Conservation (phyloP, 345 rosid genomes). For the Turritis glabra region DNA sequence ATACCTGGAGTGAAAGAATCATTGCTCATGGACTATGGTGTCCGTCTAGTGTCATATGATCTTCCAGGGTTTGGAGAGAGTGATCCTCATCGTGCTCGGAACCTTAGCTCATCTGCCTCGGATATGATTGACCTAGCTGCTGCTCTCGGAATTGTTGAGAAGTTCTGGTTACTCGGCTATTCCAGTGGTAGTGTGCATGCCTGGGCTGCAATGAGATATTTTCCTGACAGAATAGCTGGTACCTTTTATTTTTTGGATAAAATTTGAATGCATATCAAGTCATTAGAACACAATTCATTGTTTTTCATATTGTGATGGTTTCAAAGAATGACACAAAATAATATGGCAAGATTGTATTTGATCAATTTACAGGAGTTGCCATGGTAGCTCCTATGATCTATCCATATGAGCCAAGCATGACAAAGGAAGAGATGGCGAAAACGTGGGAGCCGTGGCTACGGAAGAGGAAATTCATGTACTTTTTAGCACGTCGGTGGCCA, state of each 20-base stretch:
- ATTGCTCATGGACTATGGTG: constrained; percentile 74
- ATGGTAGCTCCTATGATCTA: constrained; percentile 71
- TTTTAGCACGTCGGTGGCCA: constrained; percentile 71
- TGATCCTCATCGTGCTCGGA: constrained; percentile 76
- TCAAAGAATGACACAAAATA: not conserved
- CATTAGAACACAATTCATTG: not conserved
- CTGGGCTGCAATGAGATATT: constrained; percentile 91
- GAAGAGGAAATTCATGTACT: constrained; percentile 64
- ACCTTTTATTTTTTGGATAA: not conserved
- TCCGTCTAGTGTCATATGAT: constrained; percentile 80
- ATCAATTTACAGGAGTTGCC: constrained; percentile 69
- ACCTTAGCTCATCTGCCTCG: constrained; percentile 78
- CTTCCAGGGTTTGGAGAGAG: constrained; percentile 99
- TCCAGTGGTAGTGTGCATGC: constrained; percentile 87
- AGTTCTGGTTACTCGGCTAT: constrained; percentile 87
- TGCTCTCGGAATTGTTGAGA: constrained; percentile 61
- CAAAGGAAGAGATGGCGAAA: constrained; percentile 68
- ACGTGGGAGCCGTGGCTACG: constrained; percentile 69
- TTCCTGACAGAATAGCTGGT: constrained; percentile 84
- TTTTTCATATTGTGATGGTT: not conserved
- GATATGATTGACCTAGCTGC: constrained; percentile 72
- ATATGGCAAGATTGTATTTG: constrained; percentile 5
- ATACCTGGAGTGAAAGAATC: constrained; percentile 77
- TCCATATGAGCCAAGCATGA: constrained; percentile 84
- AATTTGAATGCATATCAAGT: not conserved